Evolutionary conservation across 768 basidiomycete species (phyloP), one percentile per base, ranked within the genome.

Genomic region (Mycena polygramma): DNA sequence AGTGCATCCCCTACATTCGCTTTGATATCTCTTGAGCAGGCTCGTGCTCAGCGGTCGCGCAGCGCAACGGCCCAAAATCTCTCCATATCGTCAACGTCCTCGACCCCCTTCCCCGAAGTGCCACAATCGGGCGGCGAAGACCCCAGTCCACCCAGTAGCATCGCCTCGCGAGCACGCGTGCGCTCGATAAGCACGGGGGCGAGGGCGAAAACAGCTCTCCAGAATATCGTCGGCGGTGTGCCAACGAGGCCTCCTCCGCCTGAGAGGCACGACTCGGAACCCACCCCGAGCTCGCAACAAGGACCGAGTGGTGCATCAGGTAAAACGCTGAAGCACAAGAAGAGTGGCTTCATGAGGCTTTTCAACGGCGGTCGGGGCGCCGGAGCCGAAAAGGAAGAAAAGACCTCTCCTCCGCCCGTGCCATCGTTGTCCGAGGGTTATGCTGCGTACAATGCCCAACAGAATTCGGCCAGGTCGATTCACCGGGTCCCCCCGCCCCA

Each of bases 271-370:
- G 86, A 85, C 57, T 81, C 82, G 7, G 89, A 87, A 41, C 77
- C 81, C 7, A 26, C 67, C 49, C 41, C 41, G 5, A 61, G 73
- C 1, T 14, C 20, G 51, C 71, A 64, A 45, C 70, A 73, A 64
- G 52, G 62, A 11, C 36, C 55, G 15, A 64, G 53, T 49, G 63
- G 68, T 65, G 68, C 60, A 52, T 72, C 77, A 57, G 75, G 82
- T 35, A 91, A 89, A 74, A 72, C 80, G 2, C 78, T 95, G 58
- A 93, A 88, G 74, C 91, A 91, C 69, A 94, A 92, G 83, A 94
- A 92, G 78, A 94, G 93, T 71, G 94, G 87, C 10, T 93, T 95
- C 76, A 88, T 95, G 90, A 84, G 91, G 59, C 80, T 95, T 14
- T 94, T 95, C 77, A 89, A 91, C 74, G 84, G 85, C 20, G 80